phyloP scores from a whole-genome alignment of 768 basidiomycete genomes.

The Nevesoporus exiguus region DNA sequence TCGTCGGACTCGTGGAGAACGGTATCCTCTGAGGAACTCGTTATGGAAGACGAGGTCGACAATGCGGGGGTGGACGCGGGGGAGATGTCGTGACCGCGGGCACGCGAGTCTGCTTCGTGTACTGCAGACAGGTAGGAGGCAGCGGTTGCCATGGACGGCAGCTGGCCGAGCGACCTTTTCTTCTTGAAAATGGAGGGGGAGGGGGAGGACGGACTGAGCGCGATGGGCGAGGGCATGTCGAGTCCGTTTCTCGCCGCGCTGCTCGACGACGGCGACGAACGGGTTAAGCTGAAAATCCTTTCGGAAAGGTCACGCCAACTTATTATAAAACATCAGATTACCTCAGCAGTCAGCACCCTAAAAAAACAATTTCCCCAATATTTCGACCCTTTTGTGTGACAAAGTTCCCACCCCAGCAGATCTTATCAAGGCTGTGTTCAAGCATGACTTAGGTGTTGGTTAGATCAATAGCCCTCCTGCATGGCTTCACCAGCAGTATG shows the following conservation, averaged over 20 bases:
- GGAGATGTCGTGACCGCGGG: conserved; percentile 45
- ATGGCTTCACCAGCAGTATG: no score
- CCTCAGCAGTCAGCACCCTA: conserved; percentile 18
- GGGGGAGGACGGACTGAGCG: conserved; percentile 49
- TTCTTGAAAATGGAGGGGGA: conserved; percentile 59
- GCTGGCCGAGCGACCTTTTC: conserved; percentile 41
- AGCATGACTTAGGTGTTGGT: no score
- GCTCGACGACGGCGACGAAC: conserved; percentile 15
- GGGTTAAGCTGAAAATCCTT: conserved; percentile 10
- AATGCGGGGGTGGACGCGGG: conserved; percentile 67
- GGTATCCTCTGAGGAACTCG: conserved; percentile 65
- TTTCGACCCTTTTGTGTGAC: no score
- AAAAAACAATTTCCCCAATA: neutral
- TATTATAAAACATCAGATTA: conserved; percentile 23
- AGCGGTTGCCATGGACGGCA: conserved; percentile 46
- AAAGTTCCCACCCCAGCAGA: no score
- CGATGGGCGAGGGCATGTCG: conserved; percentile 60
- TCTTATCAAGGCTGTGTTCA: no score
- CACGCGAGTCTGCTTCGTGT: conserved; percentile 64
- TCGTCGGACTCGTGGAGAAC: conserved; percentile 54
- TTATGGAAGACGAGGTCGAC: conserved; percentile 71
- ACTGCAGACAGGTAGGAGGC: conserved; percentile 60
- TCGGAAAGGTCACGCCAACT: conserved; percentile 13
- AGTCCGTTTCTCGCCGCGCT: conserved; percentile 4
- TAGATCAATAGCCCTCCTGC: no score